A percentile compares a stretch with the other conserved stretches of the same genome.
These are phyloP conservation scores for Linaria vulgaris DNA, from an alignment of 257 asterid species.

Conservation along the genomic window DNA sequence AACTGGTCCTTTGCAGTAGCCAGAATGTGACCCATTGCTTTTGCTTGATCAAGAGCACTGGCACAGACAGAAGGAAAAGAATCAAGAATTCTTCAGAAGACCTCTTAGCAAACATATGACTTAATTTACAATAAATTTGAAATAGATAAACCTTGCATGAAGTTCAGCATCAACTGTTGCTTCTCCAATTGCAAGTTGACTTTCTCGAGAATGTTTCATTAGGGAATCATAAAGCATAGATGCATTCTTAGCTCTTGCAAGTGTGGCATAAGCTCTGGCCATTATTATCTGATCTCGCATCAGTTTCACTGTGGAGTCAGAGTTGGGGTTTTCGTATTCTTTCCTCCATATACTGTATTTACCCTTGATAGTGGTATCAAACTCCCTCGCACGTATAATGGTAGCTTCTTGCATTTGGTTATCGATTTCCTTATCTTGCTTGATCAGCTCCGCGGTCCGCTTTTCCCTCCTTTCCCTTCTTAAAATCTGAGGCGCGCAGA, in stretches of 20 bases:
- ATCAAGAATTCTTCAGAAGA: slow-evolving; percentile 19
- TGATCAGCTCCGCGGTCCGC: slow-evolving; percentile 63
- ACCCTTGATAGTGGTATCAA: slow-evolving; percentile 71
- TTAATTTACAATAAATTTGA: slow-evolving; percentile 22
- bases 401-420: slow-evolving; percentile 80
- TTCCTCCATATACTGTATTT: slow-evolving; percentile 92
- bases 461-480: slow-evolving; percentile 72
- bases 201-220: slow-evolving; percentile 68
- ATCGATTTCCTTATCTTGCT: slow-evolving; percentile 63
- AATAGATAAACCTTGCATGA: slow-evolving; percentile 60
- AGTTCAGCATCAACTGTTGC: slow-evolving; percentile 86
- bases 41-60: slow-evolving; percentile 82
- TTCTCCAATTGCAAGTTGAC: slow-evolving; percentile 74
- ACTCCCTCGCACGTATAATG: slow-evolving; percentile 68
- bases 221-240: slow-evolving; percentile 62
- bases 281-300: slow-evolving; percentile 92
- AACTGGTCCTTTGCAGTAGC: slow-evolving; percentile 82
- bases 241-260: slow-evolving; percentile 82
- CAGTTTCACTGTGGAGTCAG: slow-evolving; percentile 84
- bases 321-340: slow-evolving; percentile 78
- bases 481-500: slow-evolving; percentile 49
- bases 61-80: slow-evolving; percentile 24
- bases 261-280: slow-evolving; percentile 91
- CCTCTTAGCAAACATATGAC: slow-evolving; percentile 24
- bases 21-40: slow-evolving; percentile 86